Evolutionary conservation across 352 stramenopile species (phyloP), one percentile per base, ranked within the genome.

Genomic region (Plasmopara muralis): DNA sequence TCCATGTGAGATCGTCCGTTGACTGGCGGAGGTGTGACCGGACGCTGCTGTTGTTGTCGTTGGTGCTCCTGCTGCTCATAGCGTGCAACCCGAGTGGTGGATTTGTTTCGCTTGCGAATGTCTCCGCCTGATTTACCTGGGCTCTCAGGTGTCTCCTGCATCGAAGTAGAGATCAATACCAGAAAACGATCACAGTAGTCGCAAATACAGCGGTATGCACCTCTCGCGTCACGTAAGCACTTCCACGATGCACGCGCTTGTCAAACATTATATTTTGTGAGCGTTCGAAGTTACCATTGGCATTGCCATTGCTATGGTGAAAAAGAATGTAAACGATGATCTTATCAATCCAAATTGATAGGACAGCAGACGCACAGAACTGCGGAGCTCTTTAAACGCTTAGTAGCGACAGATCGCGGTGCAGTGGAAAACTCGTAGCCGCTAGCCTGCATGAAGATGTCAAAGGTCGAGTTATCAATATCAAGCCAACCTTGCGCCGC

Each of bases 181-280:
- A 51, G 12, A 12, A 35, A 35, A 35, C 41, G 12, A 34, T 14
- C 25, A 38, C n/a, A 35, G 30, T 9, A 44, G 30, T 34, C 14
- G 18, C 14, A 13, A 50, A 30, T 53, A 28, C 47, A 30, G 43
- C n/a, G 13, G 0, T 10, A 31, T 66, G 29, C 35, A 83, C 70
- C 49, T 85, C 77, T 43, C 75, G 67, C 29, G 71, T 72, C 30
- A 91, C 81, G 64, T 96, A 97, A 15, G 91, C 97, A 50, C 92
- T 98, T 8, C 93, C 90, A n/a, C 93, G 84, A 35, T 97, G 83
- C 35, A 98, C 79, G n/a, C 93, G 78, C 40, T 79, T 77, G 62
- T 98, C 89, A 46, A 82, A 97, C 92, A 98, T 98, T 56, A 98
- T 93, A 57, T 98, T 98, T 48, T 93, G 81, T 10, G 68, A 13